A percentile compares a stretch with the other conserved stretches of the same genome.
phyloP scores from a whole-genome alignment of 2,329 filamentous ascomycete species.

The Pyrenochaeta sp. region DNA sequence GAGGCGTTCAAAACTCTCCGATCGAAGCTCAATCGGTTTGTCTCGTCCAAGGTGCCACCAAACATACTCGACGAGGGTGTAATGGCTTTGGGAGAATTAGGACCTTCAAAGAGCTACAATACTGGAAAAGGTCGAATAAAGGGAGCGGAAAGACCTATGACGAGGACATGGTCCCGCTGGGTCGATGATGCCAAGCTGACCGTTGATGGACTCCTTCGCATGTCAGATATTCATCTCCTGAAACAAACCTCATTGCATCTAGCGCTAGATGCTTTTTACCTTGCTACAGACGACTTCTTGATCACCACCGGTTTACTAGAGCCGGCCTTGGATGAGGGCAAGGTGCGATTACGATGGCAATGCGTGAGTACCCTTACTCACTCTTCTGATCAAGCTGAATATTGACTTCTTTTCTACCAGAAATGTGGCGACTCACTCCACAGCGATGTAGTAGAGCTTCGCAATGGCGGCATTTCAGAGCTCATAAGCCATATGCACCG shows the following conservation, averaged over 20 bases:
- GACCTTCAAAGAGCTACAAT: too few species aligned
- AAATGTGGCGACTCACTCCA: conserved; percentile 18
- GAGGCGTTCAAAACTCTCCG: too few species aligned
- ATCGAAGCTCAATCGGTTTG: too few species aligned
- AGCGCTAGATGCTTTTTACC: neutral
- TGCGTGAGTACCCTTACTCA: conserved; percentile 22
- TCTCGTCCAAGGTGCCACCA: too few species aligned
- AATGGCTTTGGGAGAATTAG: too few species aligned
- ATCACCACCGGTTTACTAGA: conserved; percentile 10
- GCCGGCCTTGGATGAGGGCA: conserved; percentile 4
- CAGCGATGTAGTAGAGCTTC: conserved; percentile 22
- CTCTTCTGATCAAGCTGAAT: neutral
- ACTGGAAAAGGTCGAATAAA: too few species aligned
- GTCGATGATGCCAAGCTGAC: neutral
- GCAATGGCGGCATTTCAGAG: conserved; percentile 13
- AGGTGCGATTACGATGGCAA: conserved; percentile 24
- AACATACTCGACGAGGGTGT: too few species aligned
- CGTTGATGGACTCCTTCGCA: neutral
- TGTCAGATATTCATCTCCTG: neutral
- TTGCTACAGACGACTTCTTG: conserved; percentile 4
- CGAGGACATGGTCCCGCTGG: neutral
- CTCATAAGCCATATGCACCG: conserved; percentile 12
- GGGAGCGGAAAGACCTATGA: neutral
- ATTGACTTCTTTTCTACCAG: conserved; percentile 13
- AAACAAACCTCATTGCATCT: neutral